Evolutionary conservation across 2,329 filamentous ascomycete genomes (phyloP), one percentile per base, ranked within the genome.

Genomic region (Escovopsis sp.): DNA sequence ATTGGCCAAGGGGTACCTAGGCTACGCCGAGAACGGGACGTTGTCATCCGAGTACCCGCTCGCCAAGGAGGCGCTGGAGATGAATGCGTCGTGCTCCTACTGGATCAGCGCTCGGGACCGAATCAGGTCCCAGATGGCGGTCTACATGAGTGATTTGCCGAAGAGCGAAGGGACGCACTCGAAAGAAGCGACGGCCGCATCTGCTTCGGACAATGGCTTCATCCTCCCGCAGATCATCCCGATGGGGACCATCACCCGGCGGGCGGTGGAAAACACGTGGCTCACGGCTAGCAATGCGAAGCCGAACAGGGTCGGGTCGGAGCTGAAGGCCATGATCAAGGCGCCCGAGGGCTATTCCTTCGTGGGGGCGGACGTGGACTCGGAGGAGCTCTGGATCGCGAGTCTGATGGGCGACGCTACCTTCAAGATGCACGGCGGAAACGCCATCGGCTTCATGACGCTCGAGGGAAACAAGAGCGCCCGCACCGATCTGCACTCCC

Each of bases 371-470:
- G 90, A 98, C 58, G 90, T 98, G 4, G 90, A 98, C 53, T 94
- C 87, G 2, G 79, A 98, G 54, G 90, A 98, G 56, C 68, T 98
- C 6, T 98, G 92, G 90, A 98, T 98, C 48, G 92, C 90, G 4
- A 94, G 85, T 55, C 67, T 98, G 2, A 74, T 98, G 2, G 90
- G 90, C 17, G 90, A 98, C 54, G 84, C 90, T 4, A 86, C 87
- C 17, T 98, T 98, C 62, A 80, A 85, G 50, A 66, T 98, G 2
- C 90, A 98, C 46, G 92, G 90, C 29, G 92, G 90, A 35, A 96
- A 94, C 52, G 90, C 92, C 2, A 83, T 98, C 39, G 90, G 92
- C 0, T 98, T 98, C 63, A 98, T 98, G 92, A 98, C 90, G 0
- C 66, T 98, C 1, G 92, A 98, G 60, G 88, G 90, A 12, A 90